These are phyloP conservation scores for Aspergillus baeticus DNA, from an alignment of 495 filamentous ascomycete species.

Conservation along the genomic window DNA sequence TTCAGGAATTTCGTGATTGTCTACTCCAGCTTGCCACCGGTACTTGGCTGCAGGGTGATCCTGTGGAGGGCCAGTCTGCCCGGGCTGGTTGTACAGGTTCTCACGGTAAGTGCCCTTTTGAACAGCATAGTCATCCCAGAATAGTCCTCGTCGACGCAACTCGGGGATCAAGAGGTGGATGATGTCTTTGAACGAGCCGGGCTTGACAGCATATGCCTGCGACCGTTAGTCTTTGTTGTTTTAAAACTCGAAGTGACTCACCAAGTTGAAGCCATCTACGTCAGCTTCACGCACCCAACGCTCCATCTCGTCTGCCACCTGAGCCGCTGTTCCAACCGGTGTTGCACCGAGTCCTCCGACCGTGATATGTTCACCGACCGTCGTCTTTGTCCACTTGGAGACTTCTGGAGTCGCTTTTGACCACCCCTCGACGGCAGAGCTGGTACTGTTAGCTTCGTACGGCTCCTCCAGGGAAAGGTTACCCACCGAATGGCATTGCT, in stretches of 20 bases:
- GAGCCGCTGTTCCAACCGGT: constrained; percentile 52
- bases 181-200: constrained; percentile 62
- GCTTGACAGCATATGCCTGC: constrained; percentile 59
- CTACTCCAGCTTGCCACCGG: constrained; percentile 48
- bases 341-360: constrained; percentile 59
- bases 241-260: constrained; percentile 18
- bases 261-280: constrained; percentile 64
- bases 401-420: constrained; percentile 44
- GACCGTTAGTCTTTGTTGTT: not conserved
- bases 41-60: constrained; percentile 53
- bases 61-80: constrained; percentile 42
- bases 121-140: constrained; percentile 49
- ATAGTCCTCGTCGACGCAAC: constrained; percentile 45
- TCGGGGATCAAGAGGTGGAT: constrained; percentile 51
- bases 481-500: constrained; percentile 58
- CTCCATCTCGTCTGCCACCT: constrained; percentile 61
- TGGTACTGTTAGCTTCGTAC: constrained; percentile 7
- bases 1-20: constrained; percentile 21
- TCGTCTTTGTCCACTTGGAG: constrained; percentile 62
- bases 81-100: constrained; percentile 38
- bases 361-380: constrained; percentile 61
- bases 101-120: constrained; percentile 48
- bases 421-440: constrained; percentile 48
- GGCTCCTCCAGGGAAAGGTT: not conserved
- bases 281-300: constrained; percentile 60